Evolutionary conservation across 2,329 filamentous ascomycete species (phyloP).

Genomic region (Aspergillus neoniger): DNA sequence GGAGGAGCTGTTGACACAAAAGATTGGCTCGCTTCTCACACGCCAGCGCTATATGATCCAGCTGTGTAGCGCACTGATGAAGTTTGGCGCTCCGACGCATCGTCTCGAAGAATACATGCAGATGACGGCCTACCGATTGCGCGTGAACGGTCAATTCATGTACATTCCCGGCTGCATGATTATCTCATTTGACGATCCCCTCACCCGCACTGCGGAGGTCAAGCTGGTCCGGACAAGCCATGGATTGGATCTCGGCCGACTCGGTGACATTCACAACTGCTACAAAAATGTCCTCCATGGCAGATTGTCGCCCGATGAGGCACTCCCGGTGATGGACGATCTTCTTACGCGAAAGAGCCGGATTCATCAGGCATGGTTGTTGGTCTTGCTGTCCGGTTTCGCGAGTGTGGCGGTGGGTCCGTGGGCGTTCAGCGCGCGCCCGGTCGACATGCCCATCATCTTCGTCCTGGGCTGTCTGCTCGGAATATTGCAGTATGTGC

Average conservation of each 20-base stretch:
- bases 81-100: conserved; percentile 86
- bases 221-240: conserved; percentile 42
- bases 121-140: conserved; percentile 80
- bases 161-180: conserved; percentile 59
- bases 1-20: conserved; percentile 42
- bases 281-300: conserved; percentile 51
- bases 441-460: conserved; percentile 74
- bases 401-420: conserved; percentile 74
- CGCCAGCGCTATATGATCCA: conserved; percentile 82
- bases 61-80: conserved; percentile 82
- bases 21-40: conserved; percentile 69
- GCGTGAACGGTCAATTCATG: conserved; percentile 83
- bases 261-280: conserved; percentile 45
- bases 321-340: conserved; percentile 39
- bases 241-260: conserved; percentile 44
- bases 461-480: conserved; percentile 74
- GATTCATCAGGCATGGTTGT: conserved; percentile 54
- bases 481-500: conserved; percentile 70
- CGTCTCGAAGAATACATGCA: conserved; percentile 87
- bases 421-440: conserved; percentile 73
- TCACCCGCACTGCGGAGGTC: conserved; percentile 47
- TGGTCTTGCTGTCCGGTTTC: conserved; percentile 69
- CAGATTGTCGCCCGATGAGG: conserved; percentile 44
- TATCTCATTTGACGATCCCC: conserved; percentile 68
- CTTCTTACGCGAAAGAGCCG: conserved; percentile 59